A percentile compares a stretch with the other conserved stretches of the same genome.
Conservation (phyloP, 139 green algal genomes). For the Micromonas pusilla region DNA sequence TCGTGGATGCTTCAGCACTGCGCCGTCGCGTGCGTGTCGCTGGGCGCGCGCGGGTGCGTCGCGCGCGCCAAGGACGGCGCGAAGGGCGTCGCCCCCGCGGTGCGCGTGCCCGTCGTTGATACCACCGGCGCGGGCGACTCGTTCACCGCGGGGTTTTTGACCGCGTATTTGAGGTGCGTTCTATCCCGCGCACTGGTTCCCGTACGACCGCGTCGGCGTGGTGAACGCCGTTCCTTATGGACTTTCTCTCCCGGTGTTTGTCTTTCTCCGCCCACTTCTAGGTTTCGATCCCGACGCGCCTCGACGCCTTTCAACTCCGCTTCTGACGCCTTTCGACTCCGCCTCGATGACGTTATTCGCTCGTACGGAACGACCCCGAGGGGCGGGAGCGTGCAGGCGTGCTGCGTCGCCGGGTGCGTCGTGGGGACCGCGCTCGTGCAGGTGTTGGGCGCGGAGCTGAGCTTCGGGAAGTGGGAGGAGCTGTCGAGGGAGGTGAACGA, state of each 20-base stretch:
- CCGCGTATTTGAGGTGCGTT: constrained; percentile 50
- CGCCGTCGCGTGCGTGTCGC: constrained; percentile 39
- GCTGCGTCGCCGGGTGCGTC: constrained; percentile 43
- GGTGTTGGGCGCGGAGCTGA: constrained; percentile 43
- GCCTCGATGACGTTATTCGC: no score
- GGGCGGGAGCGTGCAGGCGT: constrained; percentile 34
- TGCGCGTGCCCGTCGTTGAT: constrained; percentile 56
- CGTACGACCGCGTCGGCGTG: no score
- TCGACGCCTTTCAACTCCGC: no score
- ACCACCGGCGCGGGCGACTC: constrained; percentile 71
- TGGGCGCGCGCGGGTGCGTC: constrained; percentile 46
- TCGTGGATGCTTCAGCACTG: constrained; percentile 33
- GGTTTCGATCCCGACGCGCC: no score
- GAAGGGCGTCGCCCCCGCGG: constrained; percentile 29
- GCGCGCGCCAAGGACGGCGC: constrained; percentile 29
- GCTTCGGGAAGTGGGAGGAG: neutral
- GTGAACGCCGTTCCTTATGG: no score
- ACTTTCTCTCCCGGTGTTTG: no score
- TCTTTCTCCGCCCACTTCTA: no score
- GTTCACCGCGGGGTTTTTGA: constrained; percentile 69
- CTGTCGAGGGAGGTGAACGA: neutral
- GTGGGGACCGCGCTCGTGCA: constrained; percentile 53
- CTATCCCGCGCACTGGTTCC: no score
- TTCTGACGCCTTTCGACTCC: no score
- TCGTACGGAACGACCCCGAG: no score